These are phyloP conservation scores for Trichosanthes truncata DNA, from an alignment of 306 rosid genomes.

Conservation along the genomic window DNA sequence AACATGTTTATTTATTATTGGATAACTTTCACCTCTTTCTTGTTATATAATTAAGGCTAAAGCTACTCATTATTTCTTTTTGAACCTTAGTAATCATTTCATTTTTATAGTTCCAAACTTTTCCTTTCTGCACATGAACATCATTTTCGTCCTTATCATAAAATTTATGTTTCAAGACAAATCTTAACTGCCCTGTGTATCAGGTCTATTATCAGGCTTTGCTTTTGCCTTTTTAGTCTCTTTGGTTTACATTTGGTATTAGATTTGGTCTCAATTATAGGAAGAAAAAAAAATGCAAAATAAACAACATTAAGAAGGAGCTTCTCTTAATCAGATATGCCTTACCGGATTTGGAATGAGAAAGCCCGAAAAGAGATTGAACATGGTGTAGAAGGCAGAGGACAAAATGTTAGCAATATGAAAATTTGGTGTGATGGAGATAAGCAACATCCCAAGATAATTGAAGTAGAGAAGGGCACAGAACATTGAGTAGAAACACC, in stretches of 20 bases:
- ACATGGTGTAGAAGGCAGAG: conserved; percentile 19
- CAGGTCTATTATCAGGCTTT: background rate
- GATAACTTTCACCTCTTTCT: no score
- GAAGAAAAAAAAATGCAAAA: background rate
- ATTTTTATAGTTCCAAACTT: background rate
- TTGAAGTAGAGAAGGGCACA: conserved; percentile 27
- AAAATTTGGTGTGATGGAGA: conserved; percentile 32
- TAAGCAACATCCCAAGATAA: conserved; percentile 35
- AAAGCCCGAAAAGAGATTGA: conserved; percentile 38
- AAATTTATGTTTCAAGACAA: background rate
- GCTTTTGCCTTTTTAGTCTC: background rate
- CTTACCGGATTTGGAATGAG: conserved; percentile 34
- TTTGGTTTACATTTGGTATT: background rate
- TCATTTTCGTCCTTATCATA: background rate
- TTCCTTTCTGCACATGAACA: background rate
- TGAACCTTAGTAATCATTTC: background rate
- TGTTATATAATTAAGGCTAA: no score
- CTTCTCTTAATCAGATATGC: background rate
- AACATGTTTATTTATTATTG: background rate
- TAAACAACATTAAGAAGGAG: background rate
- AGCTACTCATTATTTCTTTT: no score
- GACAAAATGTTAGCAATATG: conserved; percentile 21
- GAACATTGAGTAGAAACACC: conserved; percentile 31
- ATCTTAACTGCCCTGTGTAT: background rate
- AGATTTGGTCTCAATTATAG: background rate